Base-by-base conservation (phyloP, 192 early-diverging fungal species). In the Dissophora globulifera region DNA sequence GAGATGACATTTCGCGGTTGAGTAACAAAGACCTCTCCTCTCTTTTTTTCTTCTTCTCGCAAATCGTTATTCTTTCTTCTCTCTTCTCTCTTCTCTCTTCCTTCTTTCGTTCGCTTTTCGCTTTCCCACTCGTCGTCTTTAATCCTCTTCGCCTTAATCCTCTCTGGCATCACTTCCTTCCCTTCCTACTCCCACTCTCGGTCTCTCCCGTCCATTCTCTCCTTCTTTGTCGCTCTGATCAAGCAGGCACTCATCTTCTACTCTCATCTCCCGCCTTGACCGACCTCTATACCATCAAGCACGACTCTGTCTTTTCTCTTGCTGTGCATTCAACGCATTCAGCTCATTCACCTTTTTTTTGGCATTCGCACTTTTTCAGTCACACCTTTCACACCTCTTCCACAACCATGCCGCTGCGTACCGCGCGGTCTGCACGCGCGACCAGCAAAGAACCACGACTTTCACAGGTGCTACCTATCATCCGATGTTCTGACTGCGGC, bases 401-500 rank as follows among this genome's bases (percentile, higher is more conserved):
- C 3, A 19, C 19, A 31, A 58, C 33, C 52, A 50, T 17, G 17
- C 17, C 13, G 38, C 30, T 5, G 23, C 26, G 33, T 1, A 33
- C 19, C n/a, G 12, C 17, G 13, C n/a, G n/a, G 35, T 22, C 29
- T 12, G 6, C 25, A 23, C 22, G 7, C 15, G 58, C 63, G 71
- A 65, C 55, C 12, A 40, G 54, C 41, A 66, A 55, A 46, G 72
- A 76, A 25, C 58, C 82, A 13, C 84, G 86, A 29, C 81, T 86
- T 31, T 84, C 83, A 23, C 83, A 88, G 64, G 45, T 88, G 23
- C 56, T 88, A 13, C 83, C 84, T 11, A 63, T 82, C 20, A 80
- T 88, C 29, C 82, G 79, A 31, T 88, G 86, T 67, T 82, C 83
- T 31, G 83, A 86, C 58, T 88, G 86, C 76, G 86, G 84, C 17